Conservation (phyloP, 768 basidiomycete genomes). For the Roridomyces roridus region DNA sequence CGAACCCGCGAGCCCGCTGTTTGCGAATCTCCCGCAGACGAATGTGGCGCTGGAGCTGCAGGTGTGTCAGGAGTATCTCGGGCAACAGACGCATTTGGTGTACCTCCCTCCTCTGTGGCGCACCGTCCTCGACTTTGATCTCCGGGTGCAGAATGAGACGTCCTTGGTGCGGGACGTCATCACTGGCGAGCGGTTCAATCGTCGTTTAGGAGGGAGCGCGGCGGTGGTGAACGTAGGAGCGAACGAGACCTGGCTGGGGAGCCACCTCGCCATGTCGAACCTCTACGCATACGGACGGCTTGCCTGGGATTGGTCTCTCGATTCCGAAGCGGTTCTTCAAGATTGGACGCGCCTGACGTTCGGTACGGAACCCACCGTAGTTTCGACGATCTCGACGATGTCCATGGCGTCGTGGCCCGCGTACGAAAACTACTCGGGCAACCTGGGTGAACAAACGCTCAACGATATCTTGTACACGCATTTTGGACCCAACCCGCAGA, state of each 20-base stretch:
- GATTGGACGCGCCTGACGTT: slow-evolving; percentile 26
- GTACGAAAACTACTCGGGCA: slow-evolving; percentile 24
- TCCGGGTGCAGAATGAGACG: slow-evolving; percentile 22
- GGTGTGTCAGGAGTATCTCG: slow-evolving; percentile 24
- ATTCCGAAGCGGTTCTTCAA: slow-evolving; percentile 23
- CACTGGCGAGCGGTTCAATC: slow-evolving; percentile 21
- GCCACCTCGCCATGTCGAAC: slow-evolving; percentile 26
- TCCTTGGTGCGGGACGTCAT: slow-evolving; percentile 21
- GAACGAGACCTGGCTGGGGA: slow-evolving; percentile 23
- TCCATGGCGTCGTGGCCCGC: slow-evolving; percentile 25
- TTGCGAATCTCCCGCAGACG: slow-evolving; percentile 22
- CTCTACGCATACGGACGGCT: slow-evolving; percentile 24
- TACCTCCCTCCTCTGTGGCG: slow-evolving; percentile 25
- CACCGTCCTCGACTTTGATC: slow-evolving; percentile 24
- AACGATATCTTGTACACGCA: slow-evolving; percentile 24
- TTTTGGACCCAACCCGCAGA: slow-evolving; percentile 23
- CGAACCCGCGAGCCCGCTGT: slow-evolving; percentile 23
- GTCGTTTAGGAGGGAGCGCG: slow-evolving; percentile 21
- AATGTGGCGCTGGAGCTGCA: slow-evolving; percentile 22
- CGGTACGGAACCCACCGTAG: slow-evolving; percentile 19
- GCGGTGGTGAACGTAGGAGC: slow-evolving; percentile 24
- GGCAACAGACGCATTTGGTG: slow-evolving; percentile 22
- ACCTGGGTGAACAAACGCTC: slow-evolving; percentile 24
- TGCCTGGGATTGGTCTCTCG: slow-evolving; percentile 22
- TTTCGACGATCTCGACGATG: slow-evolving; percentile 22